Evolutionary conservation across 2,329 filamentous ascomycete species (phyloP).

Genomic region (Helminthosporium solani): DNA sequence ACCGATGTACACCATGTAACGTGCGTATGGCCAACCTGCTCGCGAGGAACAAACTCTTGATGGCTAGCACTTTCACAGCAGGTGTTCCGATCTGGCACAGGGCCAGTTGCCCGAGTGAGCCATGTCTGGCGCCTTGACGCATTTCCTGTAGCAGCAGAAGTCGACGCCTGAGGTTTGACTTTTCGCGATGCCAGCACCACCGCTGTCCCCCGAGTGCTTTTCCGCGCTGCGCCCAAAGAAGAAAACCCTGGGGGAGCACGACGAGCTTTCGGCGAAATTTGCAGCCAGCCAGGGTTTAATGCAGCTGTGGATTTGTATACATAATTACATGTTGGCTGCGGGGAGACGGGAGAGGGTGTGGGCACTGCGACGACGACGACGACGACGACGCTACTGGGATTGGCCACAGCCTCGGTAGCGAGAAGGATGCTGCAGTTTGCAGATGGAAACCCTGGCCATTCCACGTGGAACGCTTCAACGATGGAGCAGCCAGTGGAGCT

Average conservation of each 20-base stretch:
- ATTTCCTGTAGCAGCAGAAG: slow-evolving; percentile 15
- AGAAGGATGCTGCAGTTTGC: slow-evolving; percentile 31
- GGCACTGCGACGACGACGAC: slow-evolving; percentile 24
- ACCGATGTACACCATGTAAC: too few relatives aligned
- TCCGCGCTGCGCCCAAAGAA: slow-evolving; percentile 12
- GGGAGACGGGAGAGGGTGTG: slow-evolving; percentile 43
- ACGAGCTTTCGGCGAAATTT: slow-evolving; percentile 30
- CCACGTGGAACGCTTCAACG: slow-evolving; percentile 36
- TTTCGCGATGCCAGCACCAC: slow-evolving; percentile 16
- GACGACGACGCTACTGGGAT: slow-evolving; percentile 34
- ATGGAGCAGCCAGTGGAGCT: slow-evolving; percentile 29
- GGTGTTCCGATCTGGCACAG: slow-evolving; percentile 10
- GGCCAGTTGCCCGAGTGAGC: slow-evolving; percentile 17
- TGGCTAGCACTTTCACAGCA: slow-evolving; percentile 3
- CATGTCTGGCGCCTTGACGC: slow-evolving; percentile 19
- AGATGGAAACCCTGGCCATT: slow-evolving; percentile 31
- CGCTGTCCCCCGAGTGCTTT: slow-evolving; percentile 15
- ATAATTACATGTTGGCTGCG: slow-evolving; percentile 33
- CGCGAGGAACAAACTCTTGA: slow-evolving; percentile 1
- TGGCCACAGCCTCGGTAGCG: slow-evolving; percentile 31
- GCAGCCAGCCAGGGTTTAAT: too few relatives aligned
- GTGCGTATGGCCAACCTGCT: too few relatives aligned
- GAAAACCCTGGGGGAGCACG: slow-evolving; percentile 23
- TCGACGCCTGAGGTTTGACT: slow-evolving; percentile 3
- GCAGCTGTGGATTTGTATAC: too few relatives aligned